These are phyloP conservation scores for Dendrobium officinale DNA, from an alignment of 106 monocot species.

Conservation along the genomic window DNA sequence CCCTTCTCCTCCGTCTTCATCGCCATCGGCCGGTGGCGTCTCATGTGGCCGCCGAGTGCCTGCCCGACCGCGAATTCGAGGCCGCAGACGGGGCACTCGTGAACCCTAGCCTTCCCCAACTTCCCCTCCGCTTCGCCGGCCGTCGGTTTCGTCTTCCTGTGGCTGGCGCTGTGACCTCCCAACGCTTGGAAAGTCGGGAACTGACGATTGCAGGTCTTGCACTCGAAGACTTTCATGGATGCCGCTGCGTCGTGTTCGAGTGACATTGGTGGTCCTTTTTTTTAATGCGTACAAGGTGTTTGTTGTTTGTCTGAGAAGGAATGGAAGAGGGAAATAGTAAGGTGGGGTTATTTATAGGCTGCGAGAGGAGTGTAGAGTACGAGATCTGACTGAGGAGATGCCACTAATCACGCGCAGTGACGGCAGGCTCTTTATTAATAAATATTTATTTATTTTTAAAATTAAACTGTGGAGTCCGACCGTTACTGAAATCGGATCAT, in stretches of 20 bases:
- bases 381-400: too few relatives aligned
- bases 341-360: too few relatives aligned
- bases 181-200: conserved; percentile 58
- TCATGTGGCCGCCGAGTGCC: conserved; percentile 9
- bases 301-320: too few relatives aligned
- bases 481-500: too few relatives aligned
- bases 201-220: conserved; percentile 61
- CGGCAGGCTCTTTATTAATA: too few relatives aligned
- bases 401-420: too few relatives aligned
- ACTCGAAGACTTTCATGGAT: conserved; percentile 30
- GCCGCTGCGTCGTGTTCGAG: not conserved
- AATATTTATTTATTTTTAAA: too few relatives aligned
- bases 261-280: not conserved
- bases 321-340: too few relatives aligned
- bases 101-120: not conserved
- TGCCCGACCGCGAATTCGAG: not conserved
- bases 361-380: too few relatives aligned
- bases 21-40: not conserved
- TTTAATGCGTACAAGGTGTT: too few relatives aligned
- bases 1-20: not conserved
- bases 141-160: not conserved
- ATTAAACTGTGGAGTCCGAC: too few relatives aligned
- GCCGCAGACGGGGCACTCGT: conserved; percentile 3
- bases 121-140: not conserved
- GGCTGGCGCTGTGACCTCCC: conserved; percentile 8